These are phyloP conservation scores for Turritis glabra DNA, from an alignment of 345 rosid species.

Conservation along the genomic window DNA sequence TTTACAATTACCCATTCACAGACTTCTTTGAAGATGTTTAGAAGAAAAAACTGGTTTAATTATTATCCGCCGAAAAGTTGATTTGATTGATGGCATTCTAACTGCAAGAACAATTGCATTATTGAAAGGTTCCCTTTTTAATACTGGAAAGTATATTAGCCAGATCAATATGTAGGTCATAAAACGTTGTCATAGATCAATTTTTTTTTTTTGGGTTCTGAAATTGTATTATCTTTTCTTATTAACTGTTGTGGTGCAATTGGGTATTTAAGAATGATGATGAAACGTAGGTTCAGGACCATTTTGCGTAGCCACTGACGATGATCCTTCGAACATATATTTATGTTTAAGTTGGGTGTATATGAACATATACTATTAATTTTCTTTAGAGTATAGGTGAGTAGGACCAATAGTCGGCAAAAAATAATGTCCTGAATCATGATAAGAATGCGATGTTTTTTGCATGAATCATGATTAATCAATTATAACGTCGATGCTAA, in stretches of 20 bases:
- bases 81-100: slow-evolving; percentile 17
- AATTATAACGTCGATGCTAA: background rate
- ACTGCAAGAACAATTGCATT: background rate
- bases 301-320: slow-evolving; percentile 18
- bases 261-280: slow-evolving; percentile 22
- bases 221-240: background rate
- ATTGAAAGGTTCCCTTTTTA: background rate
- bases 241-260: background rate
- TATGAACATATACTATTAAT: slow-evolving; percentile 6
- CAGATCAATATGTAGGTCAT: slow-evolving; percentile 24
- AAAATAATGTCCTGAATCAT: slow-evolving; percentile 7
- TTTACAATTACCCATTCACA: background rate
- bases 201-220: background rate
- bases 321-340: background rate
- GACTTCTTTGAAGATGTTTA: no score
- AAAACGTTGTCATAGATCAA: background rate
- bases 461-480: slow-evolving; percentile 36
- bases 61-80: background rate
- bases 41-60: background rate
- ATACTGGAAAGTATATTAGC: background rate
- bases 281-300: slow-evolving; percentile 21
- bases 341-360: slow-evolving; percentile 5
- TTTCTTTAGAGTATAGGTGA: slow-evolving; percentile 18
- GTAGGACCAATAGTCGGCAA: slow-evolving; percentile 25
- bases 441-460: slow-evolving; percentile 27